Evolutionary conservation across 163 green algal species (phyloP).

Genomic region (Chlamydomonas reinhardtii): DNA sequence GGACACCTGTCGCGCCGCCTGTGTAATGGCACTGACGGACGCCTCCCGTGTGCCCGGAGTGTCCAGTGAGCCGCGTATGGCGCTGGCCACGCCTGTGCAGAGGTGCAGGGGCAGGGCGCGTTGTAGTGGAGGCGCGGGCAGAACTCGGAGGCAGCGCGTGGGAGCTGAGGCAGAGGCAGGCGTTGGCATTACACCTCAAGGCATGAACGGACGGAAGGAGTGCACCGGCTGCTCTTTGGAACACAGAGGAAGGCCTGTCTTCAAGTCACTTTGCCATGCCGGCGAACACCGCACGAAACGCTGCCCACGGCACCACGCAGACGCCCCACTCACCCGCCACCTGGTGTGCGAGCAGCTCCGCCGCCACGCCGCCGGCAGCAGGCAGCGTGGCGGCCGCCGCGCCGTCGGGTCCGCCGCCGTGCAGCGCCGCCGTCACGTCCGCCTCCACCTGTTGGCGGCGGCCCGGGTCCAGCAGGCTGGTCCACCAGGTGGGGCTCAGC

Average conservation of each 20-base stretch:
- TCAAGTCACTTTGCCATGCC: too few species aligned
- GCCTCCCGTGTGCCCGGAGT: background rate
- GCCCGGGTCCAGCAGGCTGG: conserved; percentile 8
- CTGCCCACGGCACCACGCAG: too few species aligned
- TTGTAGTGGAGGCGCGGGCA: too few species aligned
- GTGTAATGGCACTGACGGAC: conserved; percentile 38
- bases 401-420: background rate
- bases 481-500: conserved; percentile 40
- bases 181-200: too few species aligned
- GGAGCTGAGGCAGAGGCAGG: too few species aligned
- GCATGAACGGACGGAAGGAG: too few species aligned
- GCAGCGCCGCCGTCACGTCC: background rate
- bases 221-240: too few species aligned
- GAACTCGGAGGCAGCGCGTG: too few species aligned
- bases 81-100: conserved; percentile 20
- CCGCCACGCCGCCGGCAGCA: background rate
- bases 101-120: too few species aligned
- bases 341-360: conserved; percentile 23
- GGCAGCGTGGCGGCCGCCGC: background rate
- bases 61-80: conserved; percentile 39
- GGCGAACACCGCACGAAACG: too few species aligned
- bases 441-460: background rate
- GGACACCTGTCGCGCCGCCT: conserved; percentile 36
- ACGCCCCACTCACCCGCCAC: conserved; percentile 16
- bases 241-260: too few species aligned